Evolutionary conservation across 164 flowering plant species (phyloP).

Genomic region (Echeveria elegans): DNA sequence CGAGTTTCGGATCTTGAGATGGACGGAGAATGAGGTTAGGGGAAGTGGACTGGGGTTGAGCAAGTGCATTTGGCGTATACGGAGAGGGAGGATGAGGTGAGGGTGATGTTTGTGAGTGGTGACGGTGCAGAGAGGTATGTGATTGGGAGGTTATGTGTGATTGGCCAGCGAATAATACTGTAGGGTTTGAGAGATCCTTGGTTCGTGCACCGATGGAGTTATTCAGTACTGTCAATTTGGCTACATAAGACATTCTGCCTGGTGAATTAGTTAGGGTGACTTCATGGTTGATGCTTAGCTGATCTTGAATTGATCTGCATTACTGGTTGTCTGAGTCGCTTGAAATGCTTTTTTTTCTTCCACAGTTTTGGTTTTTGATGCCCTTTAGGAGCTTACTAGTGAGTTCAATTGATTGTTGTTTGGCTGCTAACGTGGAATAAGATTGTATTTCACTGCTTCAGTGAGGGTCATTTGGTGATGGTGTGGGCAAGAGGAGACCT

Average conservation of each 20-base stretch:
- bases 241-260: too few species aligned
- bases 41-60: constrained; percentile 46
- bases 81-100: constrained; percentile 57
- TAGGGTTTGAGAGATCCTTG: constrained; percentile 99
- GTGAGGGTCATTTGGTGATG: not conserved
- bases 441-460: not conserved
- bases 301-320: too few species aligned
- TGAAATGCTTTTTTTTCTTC: too few species aligned
- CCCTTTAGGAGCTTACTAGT: too few species aligned
- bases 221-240: too few species aligned
- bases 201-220: constrained; percentile 65
- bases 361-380: not conserved
- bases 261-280: too few species aligned
- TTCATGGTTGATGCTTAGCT: too few species aligned
- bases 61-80: constrained; percentile 81
- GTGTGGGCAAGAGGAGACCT: not conserved
- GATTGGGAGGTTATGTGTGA: constrained; percentile 83
- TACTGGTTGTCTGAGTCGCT: too few species aligned
- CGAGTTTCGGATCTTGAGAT: constrained; percentile 77
- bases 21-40: constrained; percentile 49
- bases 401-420: too few species aligned
- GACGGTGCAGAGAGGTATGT: constrained; percentile 51
- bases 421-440: not conserved
- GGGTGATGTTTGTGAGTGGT: constrained; percentile 70
- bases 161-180: constrained; percentile 61